Conservation (phyloP, 1,284 basidiomycete genomes). For the Tilletiopsis washingtonensis region DNA sequence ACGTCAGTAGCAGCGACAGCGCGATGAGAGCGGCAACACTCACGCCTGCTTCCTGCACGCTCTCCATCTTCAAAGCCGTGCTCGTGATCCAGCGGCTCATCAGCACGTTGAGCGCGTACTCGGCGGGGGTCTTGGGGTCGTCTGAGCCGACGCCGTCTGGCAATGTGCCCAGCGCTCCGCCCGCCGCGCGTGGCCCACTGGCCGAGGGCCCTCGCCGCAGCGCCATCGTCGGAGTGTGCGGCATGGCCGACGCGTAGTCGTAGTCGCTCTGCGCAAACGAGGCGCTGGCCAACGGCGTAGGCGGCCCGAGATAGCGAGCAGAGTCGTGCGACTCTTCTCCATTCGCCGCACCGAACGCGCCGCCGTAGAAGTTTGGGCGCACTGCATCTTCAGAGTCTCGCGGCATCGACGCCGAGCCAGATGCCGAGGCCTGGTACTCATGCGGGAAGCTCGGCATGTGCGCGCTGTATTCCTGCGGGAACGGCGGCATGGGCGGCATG, state of each 20-base stretch:
- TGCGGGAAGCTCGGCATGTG: conserved; percentile 12
- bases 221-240: neutral
- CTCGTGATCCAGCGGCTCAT: conserved; percentile 33
- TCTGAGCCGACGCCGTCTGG: conserved; percentile 22
- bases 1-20: conserved; percentile 12
- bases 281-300: no score
- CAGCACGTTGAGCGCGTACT: conserved; percentile 40
- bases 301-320: no score
- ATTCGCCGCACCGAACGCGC: no score
- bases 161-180: conserved; percentile 18
- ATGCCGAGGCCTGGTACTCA: conserved; percentile 16
- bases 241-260: neutral
- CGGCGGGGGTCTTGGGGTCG: conserved; percentile 26
- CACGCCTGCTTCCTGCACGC: neutral
- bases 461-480: conserved; percentile 10
- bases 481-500: conserved; percentile 23
- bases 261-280: neutral
- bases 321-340: no score
- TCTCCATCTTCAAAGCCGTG: conserved; percentile 21
- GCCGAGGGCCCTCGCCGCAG: conserved; percentile 12
- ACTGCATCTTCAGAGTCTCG: no score
- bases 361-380: no score
- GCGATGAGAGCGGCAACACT: neutral
- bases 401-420: no score
- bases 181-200: conserved; percentile 12